These are phyloP conservation scores for Talaromyces atroroseus DNA, from an alignment of 2,329 filamentous ascomycete genomes.

Conservation along the genomic window DNA sequence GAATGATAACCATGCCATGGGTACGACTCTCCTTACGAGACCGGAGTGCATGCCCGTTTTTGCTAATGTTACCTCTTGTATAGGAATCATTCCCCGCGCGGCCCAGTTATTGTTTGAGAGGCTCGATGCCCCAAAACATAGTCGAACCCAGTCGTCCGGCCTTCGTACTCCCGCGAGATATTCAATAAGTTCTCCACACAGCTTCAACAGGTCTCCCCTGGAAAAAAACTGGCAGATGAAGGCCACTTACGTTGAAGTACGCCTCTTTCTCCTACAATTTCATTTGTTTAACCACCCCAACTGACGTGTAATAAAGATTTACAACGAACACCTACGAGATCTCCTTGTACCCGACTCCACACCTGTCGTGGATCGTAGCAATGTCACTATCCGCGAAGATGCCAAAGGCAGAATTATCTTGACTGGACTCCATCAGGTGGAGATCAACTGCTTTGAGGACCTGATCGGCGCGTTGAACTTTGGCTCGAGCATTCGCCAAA, in stretches of 20 bases:
- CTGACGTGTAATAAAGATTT: slow-evolving; percentile 59
- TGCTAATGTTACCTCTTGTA: not conserved
- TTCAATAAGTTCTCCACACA: slow-evolving; percentile 54
- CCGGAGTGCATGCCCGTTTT: no score
- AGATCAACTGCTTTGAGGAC: slow-evolving; percentile 88
- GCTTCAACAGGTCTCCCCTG: slow-evolving; percentile 36
- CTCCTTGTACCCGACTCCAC: slow-evolving; percentile 73
- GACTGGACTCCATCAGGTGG: slow-evolving; percentile 80
- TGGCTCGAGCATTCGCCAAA: slow-evolving; percentile 90
- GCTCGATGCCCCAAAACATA: slow-evolving; percentile 57
- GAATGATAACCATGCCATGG: slow-evolving; percentile 65
- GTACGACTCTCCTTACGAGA: slow-evolving; percentile 48
- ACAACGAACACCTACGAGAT: slow-evolving; percentile 93
- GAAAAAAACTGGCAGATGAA: slow-evolving; percentile 87
- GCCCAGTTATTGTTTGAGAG: slow-evolving; percentile 83
- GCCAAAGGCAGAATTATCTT: slow-evolving; percentile 89
- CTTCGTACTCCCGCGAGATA: slow-evolving; percentile 76
- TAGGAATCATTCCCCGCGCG: slow-evolving; percentile 92
- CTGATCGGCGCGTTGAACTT: slow-evolving; percentile 83
- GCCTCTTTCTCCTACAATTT: slow-evolving; percentile 1
- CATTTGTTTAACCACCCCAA: not conserved
- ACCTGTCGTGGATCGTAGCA: slow-evolving; percentile 62
- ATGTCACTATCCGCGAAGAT: slow-evolving; percentile 91
- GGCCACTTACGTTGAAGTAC: slow-evolving; percentile 77
- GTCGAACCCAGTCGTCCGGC: slow-evolving; percentile 67